Base-by-base conservation (phyloP, 768 basidiomycete species). In the Kwoniella mangroviensis region DNA sequence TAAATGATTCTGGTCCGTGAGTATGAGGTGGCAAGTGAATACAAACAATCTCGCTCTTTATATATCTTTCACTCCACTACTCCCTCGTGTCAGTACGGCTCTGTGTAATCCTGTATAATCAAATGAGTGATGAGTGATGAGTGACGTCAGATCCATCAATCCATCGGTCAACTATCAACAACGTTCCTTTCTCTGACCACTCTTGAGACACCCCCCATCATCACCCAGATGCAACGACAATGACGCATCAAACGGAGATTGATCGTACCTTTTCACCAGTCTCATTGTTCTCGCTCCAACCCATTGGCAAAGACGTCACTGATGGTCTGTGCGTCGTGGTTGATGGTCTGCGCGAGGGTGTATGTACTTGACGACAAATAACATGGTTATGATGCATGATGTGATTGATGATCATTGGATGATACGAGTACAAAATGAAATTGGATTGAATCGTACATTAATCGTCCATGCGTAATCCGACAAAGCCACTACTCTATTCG, bases 131-230 rank as follows among this genome's bases (percentile, higher is more conserved):
- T 54, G 19, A n/a, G 22, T 13, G 4, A 58, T 34, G n/a, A 42
- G 58, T 59, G 58, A 59, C 58, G 58, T 59, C 58, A 59, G 58
- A n/a, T 59, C 34, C 26, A 59, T 59, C 58, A 59, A 42, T 49
- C 2, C 45, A 49, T 17, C 45, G 15, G 12, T 0, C 45, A 49
- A 49, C 45, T 15, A 15, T 3, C 45, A 49, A 49, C 45, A 13
- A 49, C 45, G 19, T 49, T 49, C 45, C 45, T 17, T 49, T 49
- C 19, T 34, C 34, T 34, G 34, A 34, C 34, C 34, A 19, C 45
- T 15, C 19, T 49, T 49, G 13, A 49, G 19, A 56, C 9, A 26
- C 24, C 55, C 6, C 9, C 28, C 24, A 57, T 57, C 19, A 21
- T 26, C n/a, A n/a, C 22, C 12, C n/a, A 21, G 22, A 55, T 24